These are phyloP conservation scores for Yamadazyma taylorii DNA, from an alignment of 1,139 yeast species.

Conservation along the genomic window DNA sequence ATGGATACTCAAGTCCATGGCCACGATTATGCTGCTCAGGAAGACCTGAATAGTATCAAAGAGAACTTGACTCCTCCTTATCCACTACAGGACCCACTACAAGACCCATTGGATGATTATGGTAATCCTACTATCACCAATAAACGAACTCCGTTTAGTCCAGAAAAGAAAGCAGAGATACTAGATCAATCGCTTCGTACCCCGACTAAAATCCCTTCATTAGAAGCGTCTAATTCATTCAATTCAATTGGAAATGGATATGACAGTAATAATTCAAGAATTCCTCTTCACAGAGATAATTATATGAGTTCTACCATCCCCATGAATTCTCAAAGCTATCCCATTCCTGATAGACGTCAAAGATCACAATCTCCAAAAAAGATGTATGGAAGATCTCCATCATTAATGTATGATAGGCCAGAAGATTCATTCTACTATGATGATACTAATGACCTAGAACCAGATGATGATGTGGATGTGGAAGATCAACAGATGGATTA, in stretches of 20 bases:
- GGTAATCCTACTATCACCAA: background rate
- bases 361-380: slow-evolving; percentile 37
- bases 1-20: background rate
- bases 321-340: slow-evolving; percentile 3
- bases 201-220: slow-evolving; percentile 21
- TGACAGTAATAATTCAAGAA: no score
- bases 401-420: slow-evolving; percentile 13
- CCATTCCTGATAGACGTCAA: slow-evolving; percentile 17
- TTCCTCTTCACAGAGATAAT: background rate
- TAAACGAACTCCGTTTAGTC: slow-evolving; percentile 3
- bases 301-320: background rate
- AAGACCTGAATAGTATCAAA: background rate
- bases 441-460: slow-evolving; percentile 1
- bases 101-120: slow-evolving; percentile 12
- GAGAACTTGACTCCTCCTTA: slow-evolving; percentile 14
- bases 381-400: slow-evolving; percentile 18
- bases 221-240: slow-evolving; percentile 13
- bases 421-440: slow-evolving; percentile 3
- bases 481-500: background rate
- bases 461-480: background rate
- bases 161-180: slow-evolving; percentile 13
- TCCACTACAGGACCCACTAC: slow-evolving; percentile 17
- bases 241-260: background rate
- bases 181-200: slow-evolving; percentile 16
- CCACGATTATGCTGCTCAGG: slow-evolving; percentile 4